Evolutionary conservation across 192 early-diverging fungal genomes (phyloP).

Genomic region (Coemansia sp.): DNA sequence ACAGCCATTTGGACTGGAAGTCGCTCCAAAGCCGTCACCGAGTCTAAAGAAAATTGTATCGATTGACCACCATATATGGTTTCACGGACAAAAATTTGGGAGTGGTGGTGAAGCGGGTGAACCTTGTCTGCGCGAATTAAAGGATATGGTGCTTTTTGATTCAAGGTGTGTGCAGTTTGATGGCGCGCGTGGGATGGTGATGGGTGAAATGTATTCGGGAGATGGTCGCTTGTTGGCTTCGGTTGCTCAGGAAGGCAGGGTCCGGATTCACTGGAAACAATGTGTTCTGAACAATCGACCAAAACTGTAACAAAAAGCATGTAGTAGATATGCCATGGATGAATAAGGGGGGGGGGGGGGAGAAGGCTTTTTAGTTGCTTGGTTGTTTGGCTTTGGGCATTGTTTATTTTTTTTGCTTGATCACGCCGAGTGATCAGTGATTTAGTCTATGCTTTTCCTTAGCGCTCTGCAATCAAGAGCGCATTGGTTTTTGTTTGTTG

Average conservation of each 20-base stretch:
- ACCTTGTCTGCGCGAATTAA: too few relatives aligned
- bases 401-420: background rate
- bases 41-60: conserved; percentile 19
- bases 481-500: too few relatives aligned
- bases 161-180: conserved; percentile 15
- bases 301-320: conserved; percentile 13
- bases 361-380: too few relatives aligned
- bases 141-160: conserved; percentile 14
- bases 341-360: background rate
- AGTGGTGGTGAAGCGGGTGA: too few relatives aligned
- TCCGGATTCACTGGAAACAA: conserved; percentile 7
- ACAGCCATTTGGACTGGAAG: conserved; percentile 19
- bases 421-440: too few relatives aligned
- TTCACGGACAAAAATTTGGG: conserved; percentile 11
- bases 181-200: conserved; percentile 19
- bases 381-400: background rate
- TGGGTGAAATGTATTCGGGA: conserved; percentile 13
- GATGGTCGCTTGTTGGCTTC: conserved; percentile 15
- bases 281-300: conserved; percentile 9
- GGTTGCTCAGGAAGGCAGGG: conserved; percentile 21
- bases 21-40: conserved; percentile 13
- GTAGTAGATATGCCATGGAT: background rate
- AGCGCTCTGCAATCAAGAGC: too few relatives aligned
- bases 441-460: too few relatives aligned
- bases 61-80: conserved; percentile 34